Evolutionary conservation across 2,329 filamentous ascomycete species (phyloP), one percentile per base, ranked within the genome.

Genomic region (Trichoderma lentiforme): DNA sequence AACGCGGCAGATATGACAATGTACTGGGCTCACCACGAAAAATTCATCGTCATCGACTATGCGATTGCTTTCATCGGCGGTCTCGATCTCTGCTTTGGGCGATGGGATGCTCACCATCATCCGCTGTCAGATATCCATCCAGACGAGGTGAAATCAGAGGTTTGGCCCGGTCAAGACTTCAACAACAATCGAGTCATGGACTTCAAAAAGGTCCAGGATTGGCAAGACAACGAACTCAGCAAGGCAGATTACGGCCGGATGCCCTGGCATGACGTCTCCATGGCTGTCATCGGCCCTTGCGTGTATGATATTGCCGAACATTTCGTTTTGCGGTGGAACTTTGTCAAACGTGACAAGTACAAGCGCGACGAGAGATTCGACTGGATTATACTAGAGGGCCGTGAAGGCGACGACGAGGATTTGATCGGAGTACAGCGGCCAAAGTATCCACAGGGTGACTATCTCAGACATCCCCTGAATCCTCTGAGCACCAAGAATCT

Each of bases 151-250:
- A 85, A 88, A 15, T 89, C 95, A 70, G 95, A 98, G 80, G 86
- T 98, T 24, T 99, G 94, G 86, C 95, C 96, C 0, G 96, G 96
- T 0, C 96, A 99, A 79, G 96, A 99, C 78, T 98, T 97, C 85
- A 98, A 98, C 82, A 98, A 98, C 82, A 98, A 97, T 80, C 90
- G 95, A 47, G 91, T 98, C 76, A 93, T 97, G 91, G 96, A 99
- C 78, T 99, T 98, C 80, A 88, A 98, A 76, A 92, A 91, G 36
- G 96, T 98, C 1, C 81, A 93, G 34, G 92, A 98, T 78, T 98
- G 95, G 95, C 94, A 96, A 81, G 89, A 92, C 64, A 98, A 99
- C 75, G 94, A 97, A 80, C 85, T 98, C 18, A 94, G 91, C 81
- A 98, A 98, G 82, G 90, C 92, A 3, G 93, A 97, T 63, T 97